These are phyloP conservation scores for Nakazawaea sp. DNA, from an alignment of 805 yeast species.

Conservation along the genomic window DNA sequence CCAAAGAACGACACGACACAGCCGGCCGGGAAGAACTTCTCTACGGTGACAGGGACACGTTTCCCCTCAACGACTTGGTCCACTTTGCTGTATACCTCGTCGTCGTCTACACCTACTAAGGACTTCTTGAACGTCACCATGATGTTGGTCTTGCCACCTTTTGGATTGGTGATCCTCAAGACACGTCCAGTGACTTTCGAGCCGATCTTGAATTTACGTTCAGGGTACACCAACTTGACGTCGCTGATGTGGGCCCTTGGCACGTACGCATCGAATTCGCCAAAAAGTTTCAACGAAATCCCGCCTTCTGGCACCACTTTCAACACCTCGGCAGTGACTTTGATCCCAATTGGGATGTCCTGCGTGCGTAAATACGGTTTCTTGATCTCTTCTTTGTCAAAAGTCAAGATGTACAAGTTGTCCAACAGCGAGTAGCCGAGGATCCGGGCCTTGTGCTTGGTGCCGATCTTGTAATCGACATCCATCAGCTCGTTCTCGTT, in stretches of 20 bases:
- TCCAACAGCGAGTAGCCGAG: slow-evolving; percentile 65
- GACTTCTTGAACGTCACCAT: slow-evolving; percentile 77
- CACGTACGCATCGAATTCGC: slow-evolving; percentile 68
- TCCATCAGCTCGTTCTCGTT: slow-evolving; percentile 39
- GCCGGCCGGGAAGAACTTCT: slow-evolving; percentile 66
- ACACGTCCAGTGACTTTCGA: slow-evolving; percentile 73
- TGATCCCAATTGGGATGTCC: slow-evolving; percentile 74
- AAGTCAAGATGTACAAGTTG: slow-evolving; percentile 56
- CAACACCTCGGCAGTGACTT: slow-evolving; percentile 47
- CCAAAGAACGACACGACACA: slow-evolving; percentile 84
- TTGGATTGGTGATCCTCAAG: slow-evolving; percentile 36
- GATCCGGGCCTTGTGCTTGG: slow-evolving; percentile 72
- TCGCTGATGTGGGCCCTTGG: slow-evolving; percentile 78
- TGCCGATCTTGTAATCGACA: slow-evolving; percentile 50
- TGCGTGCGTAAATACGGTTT: slow-evolving; percentile 59
- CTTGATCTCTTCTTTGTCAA: slow-evolving; percentile 58
- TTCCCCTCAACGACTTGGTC: slow-evolving; percentile 35
- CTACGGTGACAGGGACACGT: slow-evolving; percentile 68
- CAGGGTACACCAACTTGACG: slow-evolving; percentile 78
- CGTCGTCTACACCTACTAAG: slow-evolving; percentile 59
- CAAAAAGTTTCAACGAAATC: slow-evolving; percentile 57
- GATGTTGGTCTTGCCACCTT: slow-evolving; percentile 39
- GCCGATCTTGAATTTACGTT: slow-evolving; percentile 85
- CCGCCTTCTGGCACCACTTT: slow-evolving; percentile 60
- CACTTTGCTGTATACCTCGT: slow-evolving; percentile 35